A percentile compares a stretch with the other conserved stretches of the same genome.
These are phyloP conservation scores for Botrytis deweyae DNA, from an alignment of 2,329 filamentous ascomycete species.

Conservation along the genomic window DNA sequence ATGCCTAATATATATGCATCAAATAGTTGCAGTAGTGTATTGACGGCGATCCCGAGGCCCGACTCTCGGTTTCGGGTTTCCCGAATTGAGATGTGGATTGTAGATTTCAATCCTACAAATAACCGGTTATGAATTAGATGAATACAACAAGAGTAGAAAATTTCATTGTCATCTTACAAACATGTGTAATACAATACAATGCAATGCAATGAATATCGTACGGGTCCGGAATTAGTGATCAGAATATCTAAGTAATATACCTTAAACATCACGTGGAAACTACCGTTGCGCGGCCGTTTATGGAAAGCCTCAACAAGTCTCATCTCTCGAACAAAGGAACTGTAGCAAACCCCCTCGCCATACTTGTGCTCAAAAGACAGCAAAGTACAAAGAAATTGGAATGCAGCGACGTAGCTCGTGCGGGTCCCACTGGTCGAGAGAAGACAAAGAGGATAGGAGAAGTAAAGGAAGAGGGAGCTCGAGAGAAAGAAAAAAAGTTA, in stretches of 20 bases:
- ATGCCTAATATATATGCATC: not conserved
- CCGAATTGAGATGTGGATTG: not conserved
- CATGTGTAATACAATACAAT: not conserved
- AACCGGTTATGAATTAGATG: not conserved
- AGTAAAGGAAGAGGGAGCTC: not conserved
- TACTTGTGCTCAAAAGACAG: not conserved
- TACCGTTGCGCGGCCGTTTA: not conserved
- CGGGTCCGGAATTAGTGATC: not conserved
- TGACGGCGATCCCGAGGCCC: slow-evolving; percentile 6
- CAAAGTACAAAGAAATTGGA: not conserved
- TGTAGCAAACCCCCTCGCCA: not conserved
- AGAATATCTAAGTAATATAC: not conserved
- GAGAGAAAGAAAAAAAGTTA: not conserved
- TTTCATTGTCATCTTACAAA: not conserved
- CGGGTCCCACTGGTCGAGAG: not conserved
- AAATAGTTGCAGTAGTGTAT: slow-evolving; percentile 13
- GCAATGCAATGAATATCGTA: not conserved
- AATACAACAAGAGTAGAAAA: not conserved
- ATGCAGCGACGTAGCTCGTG: slow-evolving; percentile 1
- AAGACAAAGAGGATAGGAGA: slow-evolving; percentile 6
- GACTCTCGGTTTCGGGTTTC: not conserved
- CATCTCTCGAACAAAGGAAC: not conserved
- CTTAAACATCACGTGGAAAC: not conserved
- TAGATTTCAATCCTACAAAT: not conserved
- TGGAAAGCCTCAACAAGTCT: not conserved